Evolutionary conservation across 225 moss, liverwort and hornwort genomes (phyloP).

Genomic region (Polytrichum formosum): DNA sequence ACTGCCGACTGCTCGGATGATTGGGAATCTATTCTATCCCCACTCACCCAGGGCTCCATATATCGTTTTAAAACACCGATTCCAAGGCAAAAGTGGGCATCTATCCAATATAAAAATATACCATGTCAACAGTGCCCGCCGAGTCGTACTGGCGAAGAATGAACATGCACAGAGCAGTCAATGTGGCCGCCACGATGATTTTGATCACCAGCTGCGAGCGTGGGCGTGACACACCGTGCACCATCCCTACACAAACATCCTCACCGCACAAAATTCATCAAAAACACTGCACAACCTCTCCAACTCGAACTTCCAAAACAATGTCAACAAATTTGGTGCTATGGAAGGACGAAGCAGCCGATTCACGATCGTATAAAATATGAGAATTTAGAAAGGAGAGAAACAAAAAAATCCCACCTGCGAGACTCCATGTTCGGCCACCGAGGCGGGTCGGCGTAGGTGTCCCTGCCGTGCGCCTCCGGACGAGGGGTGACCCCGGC

Average conservation of each 20-base stretch:
- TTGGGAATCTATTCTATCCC: too few relatives aligned
- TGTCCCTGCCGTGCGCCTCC: slow-evolving; percentile 47
- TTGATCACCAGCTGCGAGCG: slow-evolving; percentile 80
- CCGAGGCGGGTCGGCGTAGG: slow-evolving; percentile 45
- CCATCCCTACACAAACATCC: slow-evolving; percentile 44
- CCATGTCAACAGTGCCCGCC: slow-evolving; percentile 66
- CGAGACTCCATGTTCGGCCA: slow-evolving; percentile 47
- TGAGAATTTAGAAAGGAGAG: background rate
- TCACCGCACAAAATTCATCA: background rate
- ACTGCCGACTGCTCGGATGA: too few relatives aligned
- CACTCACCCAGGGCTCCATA: too few relatives aligned
- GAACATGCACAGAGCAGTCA: slow-evolving; percentile 85
- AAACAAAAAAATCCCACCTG: slow-evolving; percentile 21
- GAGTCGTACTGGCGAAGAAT: slow-evolving; percentile 83
- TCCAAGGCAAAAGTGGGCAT: too few relatives aligned
- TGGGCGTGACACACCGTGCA: slow-evolving; percentile 77
- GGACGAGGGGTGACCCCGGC: slow-evolving; percentile 54
- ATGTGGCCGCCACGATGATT: slow-evolving; percentile 61
- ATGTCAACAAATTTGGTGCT: background rate
- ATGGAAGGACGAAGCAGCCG: background rate
- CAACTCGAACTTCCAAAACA: background rate
- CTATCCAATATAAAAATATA: slow-evolving; percentile 8
- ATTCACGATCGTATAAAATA: too few relatives aligned
- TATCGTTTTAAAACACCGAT: too few relatives aligned
- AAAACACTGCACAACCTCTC: background rate